phyloP scores from a whole-genome alignment of 176 grass and related monocot genomes.

The Tuctoria greenei region DNA sequence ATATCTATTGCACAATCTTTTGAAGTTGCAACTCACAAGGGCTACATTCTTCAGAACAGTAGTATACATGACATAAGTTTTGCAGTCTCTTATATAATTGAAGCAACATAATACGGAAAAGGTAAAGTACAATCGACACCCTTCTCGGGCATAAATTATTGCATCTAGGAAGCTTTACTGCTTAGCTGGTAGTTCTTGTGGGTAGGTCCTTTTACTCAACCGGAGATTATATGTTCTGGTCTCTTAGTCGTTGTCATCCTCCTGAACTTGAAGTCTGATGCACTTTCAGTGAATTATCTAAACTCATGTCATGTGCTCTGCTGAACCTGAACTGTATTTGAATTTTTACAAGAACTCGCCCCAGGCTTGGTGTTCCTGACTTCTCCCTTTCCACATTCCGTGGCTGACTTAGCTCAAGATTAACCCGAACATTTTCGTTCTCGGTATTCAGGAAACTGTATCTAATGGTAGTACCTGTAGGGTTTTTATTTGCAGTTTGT shows the following conservation, averaged over 20 bases:
- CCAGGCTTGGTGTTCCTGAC: no score
- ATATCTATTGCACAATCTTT: background rate
- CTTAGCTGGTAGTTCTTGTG: background rate
- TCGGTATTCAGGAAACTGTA: no score
- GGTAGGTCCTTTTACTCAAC: background rate
- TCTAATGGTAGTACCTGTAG: no score
- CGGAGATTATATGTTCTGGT: background rate
- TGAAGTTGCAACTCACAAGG: background rate
- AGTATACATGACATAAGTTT: background rate
- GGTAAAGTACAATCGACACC: background rate
- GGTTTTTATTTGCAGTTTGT: no score
- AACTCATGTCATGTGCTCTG: background rate
- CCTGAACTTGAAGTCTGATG: slow-evolving; percentile 27
- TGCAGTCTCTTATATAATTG: background rate
- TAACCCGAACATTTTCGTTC: no score
- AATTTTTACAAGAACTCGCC: slow-evolving; percentile 31
- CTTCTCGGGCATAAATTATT: background rate
- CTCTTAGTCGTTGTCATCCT: slow-evolving; percentile 10
- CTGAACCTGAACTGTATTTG: background rate
- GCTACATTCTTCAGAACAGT: background rate
- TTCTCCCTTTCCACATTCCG: no score
- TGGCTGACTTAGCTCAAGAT: no score
- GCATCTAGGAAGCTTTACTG: background rate
- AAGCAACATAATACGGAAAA: background rate
- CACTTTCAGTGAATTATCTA: background rate